A percentile compares a stretch with the other conserved stretches of the same genome.
phyloP scores from a whole-genome alignment of 208 protist species.

The Crithidia thermophila region DNA sequence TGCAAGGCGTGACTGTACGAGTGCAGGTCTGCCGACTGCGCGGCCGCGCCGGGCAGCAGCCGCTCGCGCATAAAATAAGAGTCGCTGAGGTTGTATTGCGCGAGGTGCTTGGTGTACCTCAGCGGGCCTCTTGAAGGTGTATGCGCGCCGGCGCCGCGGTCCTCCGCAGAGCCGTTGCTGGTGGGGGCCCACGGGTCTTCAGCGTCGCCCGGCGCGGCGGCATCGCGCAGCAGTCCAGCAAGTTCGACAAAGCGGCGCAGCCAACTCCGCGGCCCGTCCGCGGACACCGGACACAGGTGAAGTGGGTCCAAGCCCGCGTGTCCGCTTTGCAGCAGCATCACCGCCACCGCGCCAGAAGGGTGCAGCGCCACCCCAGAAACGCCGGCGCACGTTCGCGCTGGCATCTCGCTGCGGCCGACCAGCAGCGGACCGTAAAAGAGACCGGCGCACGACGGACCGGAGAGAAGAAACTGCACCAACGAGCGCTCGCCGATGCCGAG shows the following conservation, averaged over 20 bases:
- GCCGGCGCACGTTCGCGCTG: slow-evolving; percentile 25
- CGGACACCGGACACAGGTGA: slow-evolving; percentile 47
- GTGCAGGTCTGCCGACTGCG: slow-evolving; percentile 21
- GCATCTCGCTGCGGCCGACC: slow-evolving; percentile 31
- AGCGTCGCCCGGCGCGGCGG: neutral
- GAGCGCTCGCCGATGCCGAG: slow-evolving; percentile 49
- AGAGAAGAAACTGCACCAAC: slow-evolving; percentile 46
- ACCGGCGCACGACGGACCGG: slow-evolving; percentile 24
- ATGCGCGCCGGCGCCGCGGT: neutral
- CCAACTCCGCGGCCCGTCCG: slow-evolving; percentile 17
- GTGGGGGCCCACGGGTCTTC: no score
- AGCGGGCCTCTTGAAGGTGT: neutral
- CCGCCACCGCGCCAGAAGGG: slow-evolving; percentile 48
- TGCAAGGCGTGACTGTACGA: slow-evolving; percentile 11
- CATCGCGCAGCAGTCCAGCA: neutral
- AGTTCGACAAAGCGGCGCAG: slow-evolving; percentile 27
- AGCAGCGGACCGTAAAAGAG: slow-evolving; percentile 56
- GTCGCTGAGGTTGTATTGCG: slow-evolving; percentile 4
- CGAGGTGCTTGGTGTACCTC: neutral
- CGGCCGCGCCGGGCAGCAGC: slow-evolving; percentile 14
- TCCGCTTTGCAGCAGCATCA: slow-evolving; percentile 49
- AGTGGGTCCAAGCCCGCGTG: slow-evolving; percentile 29
- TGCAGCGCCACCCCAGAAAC: slow-evolving; percentile 67
- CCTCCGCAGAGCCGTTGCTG: neutral
- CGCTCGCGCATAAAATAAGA: slow-evolving; percentile 26